Percentiles rank a stretch among this genome's conserved stretches.
phyloP scores from a whole-genome alignment of 2,329 filamentous ascomycete species.

The Sclerotinia sclerotiorum region DNA sequence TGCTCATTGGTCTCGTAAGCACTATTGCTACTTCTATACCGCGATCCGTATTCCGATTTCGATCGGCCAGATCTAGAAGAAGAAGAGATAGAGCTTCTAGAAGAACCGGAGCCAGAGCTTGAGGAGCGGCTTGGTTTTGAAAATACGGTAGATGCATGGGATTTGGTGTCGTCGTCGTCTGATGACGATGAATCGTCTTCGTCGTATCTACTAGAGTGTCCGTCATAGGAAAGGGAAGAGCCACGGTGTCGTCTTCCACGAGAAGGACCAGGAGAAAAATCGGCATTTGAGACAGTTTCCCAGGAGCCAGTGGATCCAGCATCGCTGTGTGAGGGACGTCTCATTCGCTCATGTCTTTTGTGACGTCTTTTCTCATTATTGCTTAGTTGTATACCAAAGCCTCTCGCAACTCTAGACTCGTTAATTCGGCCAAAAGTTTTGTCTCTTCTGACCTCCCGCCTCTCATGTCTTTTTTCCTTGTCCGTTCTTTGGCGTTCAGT shows the following conservation, averaged over 20 bases:
- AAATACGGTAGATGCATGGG: neutral
- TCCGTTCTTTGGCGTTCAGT: neutral
- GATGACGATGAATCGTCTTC: neutral
- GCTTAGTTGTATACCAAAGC: neutral
- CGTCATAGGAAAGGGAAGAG: neutral
- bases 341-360: neutral
- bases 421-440: neutral
- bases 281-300: neutral
- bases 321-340: neutral
- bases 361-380: conserved; percentile 4
- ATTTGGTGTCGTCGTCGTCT: neutral
- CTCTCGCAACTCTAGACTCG: neutral
- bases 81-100: neutral
- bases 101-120: neutral
- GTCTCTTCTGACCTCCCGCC: neutral
- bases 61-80: neutral
- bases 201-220: neutral
- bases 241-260: neutral
- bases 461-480: neutral
- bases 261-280: neutral
- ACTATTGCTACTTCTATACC: neutral
- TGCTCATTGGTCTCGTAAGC: neutral
- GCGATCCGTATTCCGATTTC: neutral
- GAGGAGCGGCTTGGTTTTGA: neutral
- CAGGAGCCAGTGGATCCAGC: neutral